Evolutionary conservation across 2,329 filamentous ascomycete species (phyloP).

Genomic region (Westerdykella aurantiaca): DNA sequence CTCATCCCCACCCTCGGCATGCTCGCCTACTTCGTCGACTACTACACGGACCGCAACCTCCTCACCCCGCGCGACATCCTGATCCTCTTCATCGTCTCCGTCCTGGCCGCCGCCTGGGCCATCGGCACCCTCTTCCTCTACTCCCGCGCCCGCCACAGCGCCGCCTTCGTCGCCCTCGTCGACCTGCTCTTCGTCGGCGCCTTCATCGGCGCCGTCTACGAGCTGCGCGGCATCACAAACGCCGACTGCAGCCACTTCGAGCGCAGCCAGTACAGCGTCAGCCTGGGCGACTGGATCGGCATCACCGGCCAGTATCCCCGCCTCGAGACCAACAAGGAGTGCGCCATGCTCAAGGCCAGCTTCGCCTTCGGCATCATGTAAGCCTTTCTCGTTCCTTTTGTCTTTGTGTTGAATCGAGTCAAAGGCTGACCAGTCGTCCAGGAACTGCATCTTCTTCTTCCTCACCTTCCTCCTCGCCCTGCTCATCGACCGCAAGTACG

Average conservation of each 20-base stretch:
- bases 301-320: conserved; percentile 45
- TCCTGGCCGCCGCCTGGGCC: conserved; percentile 56
- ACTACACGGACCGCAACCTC: conserved; percentile 51
- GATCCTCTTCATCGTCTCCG: conserved; percentile 59
- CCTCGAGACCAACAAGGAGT: conserved; percentile 64
- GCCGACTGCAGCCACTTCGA: conserved; percentile 63
- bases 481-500: conserved; percentile 45
- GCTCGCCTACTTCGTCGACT: conserved; percentile 55
- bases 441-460: conserved; percentile 38
- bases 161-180: conserved; percentile 54
- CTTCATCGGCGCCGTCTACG: conserved; percentile 57
- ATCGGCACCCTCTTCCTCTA: conserved; percentile 57
- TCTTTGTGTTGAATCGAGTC: conserved; percentile 2
- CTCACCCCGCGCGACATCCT: conserved; percentile 58
- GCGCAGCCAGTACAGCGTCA: conserved; percentile 45
- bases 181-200: conserved; percentile 58
- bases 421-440: conserved; percentile 18
- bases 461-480: conserved; percentile 54
- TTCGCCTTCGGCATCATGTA: conserved; percentile 89
- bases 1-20: conserved; percentile 60
- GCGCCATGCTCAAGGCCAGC: conserved; percentile 84
- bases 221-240: conserved; percentile 51
- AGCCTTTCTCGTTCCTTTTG: conserved; percentile 16
- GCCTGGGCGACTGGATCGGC: conserved; percentile 57
- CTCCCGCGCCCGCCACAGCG: conserved; percentile 54